Evolutionary conservation across 2,329 filamentous ascomycete genomes (phyloP), one percentile per base, ranked within the genome.

Genomic region (Colletotrichum echinochloae): DNA sequence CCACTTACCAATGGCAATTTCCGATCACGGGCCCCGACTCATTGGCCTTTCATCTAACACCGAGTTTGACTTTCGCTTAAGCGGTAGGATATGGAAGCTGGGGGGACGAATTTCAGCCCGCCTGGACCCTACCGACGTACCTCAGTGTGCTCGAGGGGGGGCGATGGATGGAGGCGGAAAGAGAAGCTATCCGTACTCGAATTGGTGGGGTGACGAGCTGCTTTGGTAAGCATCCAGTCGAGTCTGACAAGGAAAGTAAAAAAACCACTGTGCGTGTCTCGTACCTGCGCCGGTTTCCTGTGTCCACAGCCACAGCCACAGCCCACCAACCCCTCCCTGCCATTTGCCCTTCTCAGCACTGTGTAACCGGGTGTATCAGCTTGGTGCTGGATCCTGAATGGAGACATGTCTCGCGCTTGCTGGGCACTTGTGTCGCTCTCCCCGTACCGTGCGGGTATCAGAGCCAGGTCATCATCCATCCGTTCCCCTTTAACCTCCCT

Each of bases 381-480:
- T 14, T 3, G 1, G 48, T 51, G 48, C 8, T 52, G 28, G 23
- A 16, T 6, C 4, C 26, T 7, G 26, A 8, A 20, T 54, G 49
- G 49, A 30, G 11, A 16, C 16, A 23, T 28, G 55, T 66, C 55
- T 48, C 33, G 37, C 48, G 18, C 35, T 26, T 37, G n/a, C 30
- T 28, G 35, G 49, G 44, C 56, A 71, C 69, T 33, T 60, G 65
- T 46, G 46, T 68, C 69, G 60, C 65, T 65, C 60, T 56, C 59
- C 37, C 69, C 60, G 49, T 70, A 71, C 65, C 67, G 65, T 71
- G 65, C 60, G 49, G 18, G 54, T 65, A 8, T 70, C 60, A 65
- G 65, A 60, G 52, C 67, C 35, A 33, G 62, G 66, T 61, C 69
- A 52, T 66, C 65, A 64, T 56, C 55, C 54, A 48, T 30, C 39